A percentile compares a stretch with the other conserved stretches of the same genome.
phyloP scores from a whole-genome alignment of 2,329 filamentous ascomycete genomes.

The Beauveria rudraprayagi region DNA sequence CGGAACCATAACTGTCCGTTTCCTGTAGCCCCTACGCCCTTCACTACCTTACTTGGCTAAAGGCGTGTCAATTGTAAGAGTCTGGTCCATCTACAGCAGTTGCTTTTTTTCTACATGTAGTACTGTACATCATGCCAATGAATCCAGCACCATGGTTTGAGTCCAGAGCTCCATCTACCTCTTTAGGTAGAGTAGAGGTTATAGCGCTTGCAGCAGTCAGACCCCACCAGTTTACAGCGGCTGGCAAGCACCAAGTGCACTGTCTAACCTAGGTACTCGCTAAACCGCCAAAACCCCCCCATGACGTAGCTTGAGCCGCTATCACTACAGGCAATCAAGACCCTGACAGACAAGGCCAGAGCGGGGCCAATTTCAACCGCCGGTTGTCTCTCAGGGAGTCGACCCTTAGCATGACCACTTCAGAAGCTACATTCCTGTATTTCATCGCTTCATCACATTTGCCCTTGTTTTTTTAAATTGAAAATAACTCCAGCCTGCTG shows the following conservation, averaged over 20 bases:
- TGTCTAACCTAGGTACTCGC: neutral
- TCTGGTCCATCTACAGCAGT: too few species aligned
- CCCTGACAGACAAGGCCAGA: neutral
- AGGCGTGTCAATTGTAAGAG: too few species aligned
- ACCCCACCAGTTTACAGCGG: neutral
- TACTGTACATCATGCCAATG: too few species aligned
- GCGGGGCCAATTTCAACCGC: constrained; percentile 1
- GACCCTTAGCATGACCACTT: neutral
- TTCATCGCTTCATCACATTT: neutral
- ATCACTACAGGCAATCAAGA: neutral
- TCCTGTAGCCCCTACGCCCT: too few species aligned
- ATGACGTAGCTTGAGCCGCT: neutral
- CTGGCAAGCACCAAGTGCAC: neutral
- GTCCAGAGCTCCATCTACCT: too few species aligned
- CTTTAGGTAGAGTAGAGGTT: too few species aligned
- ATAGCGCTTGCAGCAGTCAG: neutral
- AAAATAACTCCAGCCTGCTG: too few species aligned
- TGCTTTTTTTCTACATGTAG: too few species aligned
- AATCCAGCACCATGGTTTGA: too few species aligned
- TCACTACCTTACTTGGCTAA: too few species aligned
- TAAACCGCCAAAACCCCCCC: neutral
- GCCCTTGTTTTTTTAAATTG: neutral
- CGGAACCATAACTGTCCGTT: too few species aligned
- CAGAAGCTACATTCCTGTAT: neutral
- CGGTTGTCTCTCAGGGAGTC: neutral